Evolutionary conservation across 345 rosid species (phyloP).

Genomic region (Eucalyptus cloeziana): DNA sequence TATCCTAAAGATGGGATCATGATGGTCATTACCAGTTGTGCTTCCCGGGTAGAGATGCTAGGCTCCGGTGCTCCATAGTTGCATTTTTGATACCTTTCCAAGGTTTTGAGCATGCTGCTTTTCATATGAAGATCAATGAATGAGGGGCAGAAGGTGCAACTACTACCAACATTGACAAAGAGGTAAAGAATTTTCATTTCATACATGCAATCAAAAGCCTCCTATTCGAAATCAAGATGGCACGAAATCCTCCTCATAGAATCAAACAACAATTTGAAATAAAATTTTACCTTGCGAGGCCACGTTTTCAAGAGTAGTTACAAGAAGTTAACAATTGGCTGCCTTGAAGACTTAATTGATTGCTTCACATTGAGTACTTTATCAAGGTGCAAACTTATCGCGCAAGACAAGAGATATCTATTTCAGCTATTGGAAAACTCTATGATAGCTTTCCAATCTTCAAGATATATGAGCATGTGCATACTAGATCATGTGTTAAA

Average conservation of each 20-base stretch:
- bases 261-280: not conserved
- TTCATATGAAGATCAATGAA: not conserved
- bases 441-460: not conserved
- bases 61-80: slow-evolving; percentile 95
- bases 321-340: not conserved
- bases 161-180: not conserved
- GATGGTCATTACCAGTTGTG: slow-evolving; percentile 38
- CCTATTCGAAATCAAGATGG: not conserved
- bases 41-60: slow-evolving; percentile 71
- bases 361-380: not conserved
- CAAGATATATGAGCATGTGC: not conserved
- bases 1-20: not conserved
- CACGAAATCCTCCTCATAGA: not conserved
- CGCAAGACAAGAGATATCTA: not conserved
- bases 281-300: not conserved
- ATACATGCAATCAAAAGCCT: not conserved
- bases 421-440: not conserved
- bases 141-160: not conserved
- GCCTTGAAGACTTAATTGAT: not conserved
- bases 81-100: slow-evolving; percentile 96
- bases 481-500: not conserved
- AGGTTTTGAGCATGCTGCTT: slow-evolving; percentile 76
- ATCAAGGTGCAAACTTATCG: not conserved
- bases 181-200: not conserved
- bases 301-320: not conserved